Conservation (phyloP, 495 filamentous ascomycete species). For the Pyronema domesticum region DNA sequence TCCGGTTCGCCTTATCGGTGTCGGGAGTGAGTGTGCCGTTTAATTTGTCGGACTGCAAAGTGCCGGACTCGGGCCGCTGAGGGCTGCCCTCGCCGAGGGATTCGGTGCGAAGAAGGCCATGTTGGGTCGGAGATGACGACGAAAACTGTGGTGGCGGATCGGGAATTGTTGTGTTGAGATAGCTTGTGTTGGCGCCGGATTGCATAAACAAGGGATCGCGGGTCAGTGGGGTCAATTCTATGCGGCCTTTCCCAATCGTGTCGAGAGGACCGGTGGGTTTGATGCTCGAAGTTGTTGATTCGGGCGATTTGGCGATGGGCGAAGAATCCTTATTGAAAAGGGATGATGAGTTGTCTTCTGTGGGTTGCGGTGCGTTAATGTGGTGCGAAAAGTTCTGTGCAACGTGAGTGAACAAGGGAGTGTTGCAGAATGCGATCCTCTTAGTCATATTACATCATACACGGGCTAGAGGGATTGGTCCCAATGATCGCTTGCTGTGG, state of each 20-base stretch:
- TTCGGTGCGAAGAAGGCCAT: conserved; percentile 2
- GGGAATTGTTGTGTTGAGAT: conserved; percentile 15
- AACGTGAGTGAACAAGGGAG: too few species aligned
- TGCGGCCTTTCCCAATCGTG: conserved; percentile 1
- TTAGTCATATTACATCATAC: too few species aligned
- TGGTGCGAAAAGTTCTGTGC: too few species aligned
- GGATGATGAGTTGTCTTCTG: neutral
- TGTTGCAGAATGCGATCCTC: too few species aligned
- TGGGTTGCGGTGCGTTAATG: too few species aligned
- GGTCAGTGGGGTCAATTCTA: conserved; percentile 6
- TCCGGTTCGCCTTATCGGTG: conserved; percentile 9
- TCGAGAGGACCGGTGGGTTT: conserved; percentile 1
- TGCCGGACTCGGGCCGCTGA: conserved; percentile 5
- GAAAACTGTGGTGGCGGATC: conserved; percentile 1
- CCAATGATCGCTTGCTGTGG: too few species aligned
- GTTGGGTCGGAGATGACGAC: conserved; percentile 6
- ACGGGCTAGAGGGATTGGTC: too few species aligned
- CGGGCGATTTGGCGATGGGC: neutral
- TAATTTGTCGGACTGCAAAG: neutral
- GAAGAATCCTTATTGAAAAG: neutral
- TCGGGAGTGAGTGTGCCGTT: neutral
- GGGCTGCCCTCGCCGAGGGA: neutral
- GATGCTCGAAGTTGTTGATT: neutral
- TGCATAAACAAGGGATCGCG: conserved; percentile 22
- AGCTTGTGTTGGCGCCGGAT: conserved; percentile 15